These are phyloP conservation scores for Singerocomus inundabilis DNA, from an alignment of 1,284 basidiomycete species.

Conservation along the genomic window DNA sequence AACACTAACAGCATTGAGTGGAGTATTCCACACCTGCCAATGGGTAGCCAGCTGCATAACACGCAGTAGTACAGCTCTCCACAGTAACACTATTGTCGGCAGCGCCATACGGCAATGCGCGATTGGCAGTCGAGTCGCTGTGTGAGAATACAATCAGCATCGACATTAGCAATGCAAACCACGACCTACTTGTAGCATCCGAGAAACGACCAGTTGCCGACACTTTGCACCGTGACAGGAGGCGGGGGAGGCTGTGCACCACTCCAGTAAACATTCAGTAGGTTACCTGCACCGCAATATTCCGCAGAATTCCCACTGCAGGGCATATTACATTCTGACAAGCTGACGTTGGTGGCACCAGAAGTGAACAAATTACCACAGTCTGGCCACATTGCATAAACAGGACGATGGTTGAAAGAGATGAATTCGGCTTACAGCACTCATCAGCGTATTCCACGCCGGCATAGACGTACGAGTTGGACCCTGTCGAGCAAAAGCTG, in stretches of 20 bases:
- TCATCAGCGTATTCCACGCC: slow-evolving; percentile 59
- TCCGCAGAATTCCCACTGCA: slow-evolving; percentile 61
- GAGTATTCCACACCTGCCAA: slow-evolving; percentile 44
- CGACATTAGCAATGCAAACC: background rate
- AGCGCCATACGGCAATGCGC: slow-evolving; percentile 47
- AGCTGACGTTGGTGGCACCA: slow-evolving; percentile 44
- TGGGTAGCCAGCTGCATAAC: slow-evolving; percentile 58
- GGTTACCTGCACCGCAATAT: slow-evolving; percentile 57
- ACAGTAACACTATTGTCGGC: slow-evolving; percentile 26
- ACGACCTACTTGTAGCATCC: slow-evolving; percentile 17
- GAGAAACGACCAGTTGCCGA: slow-evolving; percentile 15
- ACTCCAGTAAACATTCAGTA: slow-evolving; percentile 65
- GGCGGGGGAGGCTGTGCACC: slow-evolving; percentile 52
- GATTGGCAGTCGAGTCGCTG: slow-evolving; percentile 44
- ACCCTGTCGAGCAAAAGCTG: slow-evolving; percentile 49
- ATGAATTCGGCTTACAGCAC: slow-evolving; percentile 50
- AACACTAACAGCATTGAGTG: slow-evolving; percentile 48
- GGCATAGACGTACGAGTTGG: slow-evolving; percentile 52
- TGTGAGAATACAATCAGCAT: background rate
- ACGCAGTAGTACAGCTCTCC: slow-evolving; percentile 37
- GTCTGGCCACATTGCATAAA: slow-evolving; percentile 39
- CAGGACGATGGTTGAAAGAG: background rate
- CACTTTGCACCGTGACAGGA: slow-evolving; percentile 13
- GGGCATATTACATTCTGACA: slow-evolving; percentile 57
- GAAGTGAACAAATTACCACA: slow-evolving; percentile 57